Evolutionary conservation across 1,284 basidiomycete genomes (phyloP).

Genomic region (Trichosporon faecale): DNA sequence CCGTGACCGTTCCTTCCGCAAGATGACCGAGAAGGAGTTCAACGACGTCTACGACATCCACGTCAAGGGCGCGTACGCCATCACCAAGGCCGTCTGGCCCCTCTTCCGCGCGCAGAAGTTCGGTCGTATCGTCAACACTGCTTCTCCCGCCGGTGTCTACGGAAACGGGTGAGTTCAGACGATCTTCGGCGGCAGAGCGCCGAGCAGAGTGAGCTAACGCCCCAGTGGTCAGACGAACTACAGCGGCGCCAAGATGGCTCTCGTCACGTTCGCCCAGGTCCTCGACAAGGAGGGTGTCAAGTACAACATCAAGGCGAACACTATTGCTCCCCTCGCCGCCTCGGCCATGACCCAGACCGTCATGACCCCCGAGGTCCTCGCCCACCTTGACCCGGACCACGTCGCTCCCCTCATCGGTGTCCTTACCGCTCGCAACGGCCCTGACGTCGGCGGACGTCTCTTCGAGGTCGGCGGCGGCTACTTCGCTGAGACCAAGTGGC

Average conservation of each 20-base stretch:
- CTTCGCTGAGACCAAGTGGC: constrained; percentile 87
- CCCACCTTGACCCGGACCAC: constrained; percentile 86
- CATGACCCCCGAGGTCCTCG: constrained; percentile 94
- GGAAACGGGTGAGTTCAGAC: too few relatives aligned
- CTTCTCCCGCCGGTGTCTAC: constrained; percentile 60
- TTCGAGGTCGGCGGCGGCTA: constrained; percentile 96
- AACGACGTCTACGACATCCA: constrained; percentile 86
- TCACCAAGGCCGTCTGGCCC: constrained; percentile 95
- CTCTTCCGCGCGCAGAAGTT: constrained; percentile 93
- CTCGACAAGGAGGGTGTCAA: constrained; percentile 86
- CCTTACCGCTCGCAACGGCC: constrained; percentile 56
- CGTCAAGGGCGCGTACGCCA: constrained; percentile 91
- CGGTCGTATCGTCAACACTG: constrained; percentile 87
- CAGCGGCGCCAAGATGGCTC: constrained; percentile 64
- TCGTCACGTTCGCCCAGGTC: constrained; percentile 86
- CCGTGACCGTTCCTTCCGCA: constrained; percentile 76
- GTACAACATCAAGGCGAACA: constrained; percentile 85
- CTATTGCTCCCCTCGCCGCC: constrained; percentile 89
- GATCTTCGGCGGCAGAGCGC: too few relatives aligned
- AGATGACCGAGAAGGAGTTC: constrained; percentile 83
- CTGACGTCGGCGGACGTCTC: constrained; percentile 77
- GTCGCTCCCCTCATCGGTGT: constrained; percentile 87
- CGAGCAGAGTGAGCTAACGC: too few relatives aligned
- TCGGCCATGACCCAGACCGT: constrained; percentile 91
- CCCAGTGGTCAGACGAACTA: constrained; percentile 92